These are phyloP conservation scores for Margaritispora aquatica DNA, from an alignment of 495 filamentous ascomycete species.

Conservation along the genomic window DNA sequence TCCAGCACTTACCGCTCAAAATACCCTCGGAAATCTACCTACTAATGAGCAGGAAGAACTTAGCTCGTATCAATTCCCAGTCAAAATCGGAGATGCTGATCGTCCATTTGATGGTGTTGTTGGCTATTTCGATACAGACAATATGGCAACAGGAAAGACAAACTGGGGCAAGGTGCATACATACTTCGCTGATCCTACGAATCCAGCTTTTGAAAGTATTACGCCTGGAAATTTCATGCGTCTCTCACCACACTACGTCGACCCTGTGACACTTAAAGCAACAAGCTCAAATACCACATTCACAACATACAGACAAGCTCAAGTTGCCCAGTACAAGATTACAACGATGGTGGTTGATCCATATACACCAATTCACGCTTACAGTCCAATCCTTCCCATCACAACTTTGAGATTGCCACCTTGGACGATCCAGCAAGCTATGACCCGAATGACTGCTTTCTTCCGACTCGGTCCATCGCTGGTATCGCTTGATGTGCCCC, in stretches of 20 bases:
- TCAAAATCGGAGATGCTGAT: slow-evolving; percentile 38
- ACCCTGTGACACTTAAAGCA: not conserved
- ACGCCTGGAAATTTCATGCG: slow-evolving; percentile 19
- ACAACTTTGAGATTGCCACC: slow-evolving; percentile 28
- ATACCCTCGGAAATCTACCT: slow-evolving; percentile 1
- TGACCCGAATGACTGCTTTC: slow-evolving; percentile 39
- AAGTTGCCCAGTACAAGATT: not conserved
- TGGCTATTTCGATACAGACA: not conserved
- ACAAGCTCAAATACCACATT: not conserved
- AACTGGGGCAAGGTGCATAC: not conserved
- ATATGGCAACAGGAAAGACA: slow-evolving; percentile 1
- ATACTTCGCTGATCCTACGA: slow-evolving; percentile 16
- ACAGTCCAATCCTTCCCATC: slow-evolving; percentile 32
- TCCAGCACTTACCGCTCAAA: slow-evolving; percentile 19
- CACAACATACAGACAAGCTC: not conserved
- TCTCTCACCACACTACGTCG: slow-evolving; percentile 22
- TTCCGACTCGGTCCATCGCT: slow-evolving; percentile 37
- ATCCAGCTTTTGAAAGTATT: too few relatives aligned
- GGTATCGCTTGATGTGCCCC: slow-evolving; percentile 25
- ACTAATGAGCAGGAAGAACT: not conserved
- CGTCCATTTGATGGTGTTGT: slow-evolving; percentile 2
- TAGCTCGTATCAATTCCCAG: slow-evolving; percentile 28
- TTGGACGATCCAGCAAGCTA: slow-evolving; percentile 35
- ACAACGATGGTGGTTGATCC: slow-evolving; percentile 35
- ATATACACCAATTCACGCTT: slow-evolving; percentile 35